Evolutionary conservation across 192 early-diverging fungal species (phyloP).

Genomic region (Mortierella antarctica): DNA sequence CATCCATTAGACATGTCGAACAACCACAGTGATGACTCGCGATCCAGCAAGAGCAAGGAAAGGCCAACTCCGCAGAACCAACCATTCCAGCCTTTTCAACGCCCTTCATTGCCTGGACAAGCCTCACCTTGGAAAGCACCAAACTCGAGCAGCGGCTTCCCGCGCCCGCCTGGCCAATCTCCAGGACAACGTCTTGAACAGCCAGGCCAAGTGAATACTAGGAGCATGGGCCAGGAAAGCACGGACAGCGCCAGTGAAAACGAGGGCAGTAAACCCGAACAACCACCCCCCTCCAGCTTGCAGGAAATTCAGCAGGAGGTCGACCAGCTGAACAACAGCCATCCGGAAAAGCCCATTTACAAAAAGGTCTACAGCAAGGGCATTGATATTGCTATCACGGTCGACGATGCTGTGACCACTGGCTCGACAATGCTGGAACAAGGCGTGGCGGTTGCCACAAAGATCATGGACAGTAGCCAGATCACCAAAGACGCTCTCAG

Average conservation of each 20-base stretch:
- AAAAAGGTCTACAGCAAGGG: constrained; percentile 12
- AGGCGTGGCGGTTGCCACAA: constrained; percentile 16
- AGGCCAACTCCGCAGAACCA: background rate
- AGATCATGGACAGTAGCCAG: constrained; percentile 6
- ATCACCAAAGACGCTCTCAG: background rate
- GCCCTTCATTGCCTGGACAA: too few species aligned
- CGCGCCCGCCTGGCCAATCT: too few species aligned
- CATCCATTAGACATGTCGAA: too few species aligned
- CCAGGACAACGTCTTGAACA: too few species aligned
- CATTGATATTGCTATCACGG: constrained; percentile 11
- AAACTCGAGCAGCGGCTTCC: too few species aligned
- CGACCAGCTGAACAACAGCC: background rate
- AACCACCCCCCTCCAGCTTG: constrained; percentile 11
- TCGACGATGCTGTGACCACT: background rate
- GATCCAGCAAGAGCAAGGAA: background rate
- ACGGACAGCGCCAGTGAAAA: background rate
- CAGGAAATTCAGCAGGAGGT: constrained; percentile 21
- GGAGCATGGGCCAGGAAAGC: background rate
- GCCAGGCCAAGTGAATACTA: background rate
- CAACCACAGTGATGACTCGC: too few species aligned
- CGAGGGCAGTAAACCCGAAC: background rate
- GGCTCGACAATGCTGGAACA: constrained; percentile 1
- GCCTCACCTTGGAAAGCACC: too few species aligned
- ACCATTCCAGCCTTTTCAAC: background rate
- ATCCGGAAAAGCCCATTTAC: background rate